Evolutionary conservation across 192 early-diverging fungal genomes (phyloP).

Genomic region (Backusella liffmaniae): DNA sequence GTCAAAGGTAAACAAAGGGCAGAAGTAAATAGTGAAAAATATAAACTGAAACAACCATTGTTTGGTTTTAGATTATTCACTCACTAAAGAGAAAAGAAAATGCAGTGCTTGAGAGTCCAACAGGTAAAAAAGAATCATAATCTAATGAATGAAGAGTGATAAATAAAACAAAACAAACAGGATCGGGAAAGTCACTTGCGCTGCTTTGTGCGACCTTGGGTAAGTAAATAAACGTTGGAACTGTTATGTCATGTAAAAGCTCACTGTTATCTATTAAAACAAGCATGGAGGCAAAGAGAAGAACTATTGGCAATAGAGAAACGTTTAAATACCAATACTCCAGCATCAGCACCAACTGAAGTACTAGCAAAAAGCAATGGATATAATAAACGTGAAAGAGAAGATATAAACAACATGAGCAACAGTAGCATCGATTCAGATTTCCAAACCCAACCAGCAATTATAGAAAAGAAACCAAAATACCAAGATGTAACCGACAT

Average conservation of each 20-base stretch:
- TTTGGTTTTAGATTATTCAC: conserved; percentile 34
- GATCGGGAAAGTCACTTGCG: conserved; percentile 79
- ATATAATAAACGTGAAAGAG: neutral
- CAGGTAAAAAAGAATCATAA: conserved; percentile 29
- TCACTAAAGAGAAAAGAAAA: conserved; percentile 53
- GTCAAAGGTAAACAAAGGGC: neutral
- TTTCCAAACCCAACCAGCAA: neutral
- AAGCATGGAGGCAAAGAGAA: conserved; percentile 23
- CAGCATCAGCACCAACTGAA: neutral
- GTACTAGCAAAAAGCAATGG: neutral
- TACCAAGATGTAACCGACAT: neutral
- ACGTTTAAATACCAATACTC: neutral
- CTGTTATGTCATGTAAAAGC: neutral
- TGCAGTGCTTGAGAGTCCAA: conserved; percentile 70
- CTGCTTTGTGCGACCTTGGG: conserved; percentile 68
- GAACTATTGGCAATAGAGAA: neutral
- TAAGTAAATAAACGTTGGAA: conserved; percentile 28
- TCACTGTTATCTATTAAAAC: neutral
- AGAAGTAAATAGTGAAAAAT: neutral
- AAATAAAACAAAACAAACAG: conserved; percentile 19
- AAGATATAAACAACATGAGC: neutral
- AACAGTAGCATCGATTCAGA: neutral
- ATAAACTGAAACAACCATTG: neutral
- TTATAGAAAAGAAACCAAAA: neutral
- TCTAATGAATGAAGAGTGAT: neutral